Evolutionary conservation across 2,329 filamentous ascomycete genomes (phyloP), one percentile per base, ranked within the genome.

Genomic region (Polytolypa hystricis): DNA sequence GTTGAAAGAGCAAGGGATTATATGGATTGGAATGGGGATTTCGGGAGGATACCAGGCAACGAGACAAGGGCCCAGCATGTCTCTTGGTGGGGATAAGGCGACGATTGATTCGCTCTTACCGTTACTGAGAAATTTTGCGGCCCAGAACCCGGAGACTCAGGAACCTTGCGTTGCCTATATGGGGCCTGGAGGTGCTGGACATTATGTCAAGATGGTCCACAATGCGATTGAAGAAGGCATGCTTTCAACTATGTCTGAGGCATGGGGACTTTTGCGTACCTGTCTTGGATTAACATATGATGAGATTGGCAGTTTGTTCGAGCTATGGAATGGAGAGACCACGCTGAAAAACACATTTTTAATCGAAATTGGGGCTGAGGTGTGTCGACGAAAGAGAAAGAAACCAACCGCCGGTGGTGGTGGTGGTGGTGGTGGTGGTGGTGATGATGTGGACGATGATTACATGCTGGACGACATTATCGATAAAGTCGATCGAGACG

Each of bases 181-280:
- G 31, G 79, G 79, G 0, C 69, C 71, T 2, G 72, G 72, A 0
- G 78, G 79, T 1, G 68, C 72, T 1, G 79, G 79, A 0, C 79
- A 84, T 53, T 84, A 78, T 48, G 76, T 82, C 27, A 84, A 84
- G 61, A 84, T 83, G 77, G 69, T 82, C 3, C 79, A 84, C 52
- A 82, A 84, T 44, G 79, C 78, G 1, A 82, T 84, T 42, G 79
- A 84, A 51, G 77, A 81, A 42, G 79, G 77, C 2, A 80, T 84
- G 73, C 71, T 84, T 61, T 72, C 59, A 36, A 65, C 70, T 0
- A 65, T 81, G 4, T 71, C 70, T 10, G 79, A 84, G 52, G 72
- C 73, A 2, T 84, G 77, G 75, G 66, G 65, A 1, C 65, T 81
- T 20, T 73, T 84, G 61, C 64, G 67, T 23, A 64, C 66, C 29